These are phyloP conservation scores for Lenwebbia sp. DNA, from an alignment of 345 rosid species.

Conservation along the genomic window DNA sequence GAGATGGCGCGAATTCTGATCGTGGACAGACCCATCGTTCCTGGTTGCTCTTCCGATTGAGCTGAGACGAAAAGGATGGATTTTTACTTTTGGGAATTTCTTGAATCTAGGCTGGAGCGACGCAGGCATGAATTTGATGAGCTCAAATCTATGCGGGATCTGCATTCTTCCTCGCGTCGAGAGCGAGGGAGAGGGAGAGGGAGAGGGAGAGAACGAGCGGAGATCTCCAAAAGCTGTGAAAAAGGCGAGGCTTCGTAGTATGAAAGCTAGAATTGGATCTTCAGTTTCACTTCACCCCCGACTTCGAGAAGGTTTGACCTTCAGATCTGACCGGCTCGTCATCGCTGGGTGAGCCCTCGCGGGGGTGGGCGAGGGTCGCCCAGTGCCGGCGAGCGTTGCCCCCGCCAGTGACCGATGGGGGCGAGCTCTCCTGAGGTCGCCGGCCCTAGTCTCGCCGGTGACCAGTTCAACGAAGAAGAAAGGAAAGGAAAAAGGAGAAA, in stretches of 20 bases:
- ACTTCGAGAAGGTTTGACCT: background rate
- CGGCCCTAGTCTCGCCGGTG: too few relatives aligned
- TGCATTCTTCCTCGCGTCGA: background rate
- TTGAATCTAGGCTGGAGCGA: background rate
- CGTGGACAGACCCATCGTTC: constrained; percentile 27
- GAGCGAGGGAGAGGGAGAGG: background rate
- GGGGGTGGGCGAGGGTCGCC: too few relatives aligned
- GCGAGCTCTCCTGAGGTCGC: too few relatives aligned
- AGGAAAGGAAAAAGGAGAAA: too few relatives aligned
- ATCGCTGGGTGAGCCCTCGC: too few relatives aligned
- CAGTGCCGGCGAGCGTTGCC: too few relatives aligned
- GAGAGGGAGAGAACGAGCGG: background rate
- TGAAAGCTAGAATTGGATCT: background rate
- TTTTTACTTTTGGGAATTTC: background rate
- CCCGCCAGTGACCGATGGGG: too few relatives aligned
- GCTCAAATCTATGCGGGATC: background rate
- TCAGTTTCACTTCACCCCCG: background rate
- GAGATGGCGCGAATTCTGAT: constrained; percentile 5
- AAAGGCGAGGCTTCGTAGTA: background rate
- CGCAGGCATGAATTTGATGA: background rate
- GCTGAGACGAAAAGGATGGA: background rate
- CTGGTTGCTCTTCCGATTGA: background rate
- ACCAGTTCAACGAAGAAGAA: too few relatives aligned
- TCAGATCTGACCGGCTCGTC: too few relatives aligned
- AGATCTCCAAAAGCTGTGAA: background rate